Conservation (phyloP, 176 grass and related monocot genomes). For the Oryza longistaminata region DNA sequence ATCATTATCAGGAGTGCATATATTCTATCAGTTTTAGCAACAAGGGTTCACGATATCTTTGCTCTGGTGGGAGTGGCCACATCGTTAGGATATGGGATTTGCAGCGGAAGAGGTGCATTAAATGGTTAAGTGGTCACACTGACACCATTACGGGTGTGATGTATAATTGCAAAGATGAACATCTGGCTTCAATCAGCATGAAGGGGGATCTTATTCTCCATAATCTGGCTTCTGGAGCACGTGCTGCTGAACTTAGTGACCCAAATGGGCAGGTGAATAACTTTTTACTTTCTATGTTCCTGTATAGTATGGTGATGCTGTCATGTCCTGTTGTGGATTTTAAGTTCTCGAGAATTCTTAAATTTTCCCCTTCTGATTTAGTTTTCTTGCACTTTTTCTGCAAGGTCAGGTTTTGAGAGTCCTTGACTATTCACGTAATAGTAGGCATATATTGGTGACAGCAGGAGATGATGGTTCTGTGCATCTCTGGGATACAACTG, state of each 20-base stretch:
- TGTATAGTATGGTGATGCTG: background rate
- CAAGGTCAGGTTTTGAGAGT: conserved; percentile 85
- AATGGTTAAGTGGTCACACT: conserved; percentile 90
- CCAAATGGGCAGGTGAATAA: conserved; percentile 89
- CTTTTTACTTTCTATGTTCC: conserved; percentile 22
- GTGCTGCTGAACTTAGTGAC: conserved; percentile 90
- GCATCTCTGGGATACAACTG: conserved; percentile 98
- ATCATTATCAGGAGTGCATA: conserved; percentile 83
- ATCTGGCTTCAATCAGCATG: conserved; percentile 93
- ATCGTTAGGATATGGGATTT: conserved; percentile 98
- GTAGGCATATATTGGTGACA: conserved; percentile 82
- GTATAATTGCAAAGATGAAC: conserved; percentile 98
- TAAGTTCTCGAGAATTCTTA: conserved; percentile 28
- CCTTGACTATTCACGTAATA: conserved; percentile 89
- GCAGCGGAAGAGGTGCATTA: conserved; percentile 92
- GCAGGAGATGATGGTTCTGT: conserved; percentile 99
- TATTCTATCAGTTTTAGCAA: conserved; percentile 96
- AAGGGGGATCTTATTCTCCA: conserved; percentile 99
- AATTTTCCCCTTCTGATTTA: conserved; percentile 17
- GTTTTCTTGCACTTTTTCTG: conserved; percentile 42
- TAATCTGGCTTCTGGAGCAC: conserved; percentile 95
- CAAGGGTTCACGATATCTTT: conserved; percentile 95
- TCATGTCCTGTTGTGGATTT: background rate
- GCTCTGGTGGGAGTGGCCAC: conserved; percentile 91
- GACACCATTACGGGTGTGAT: conserved; percentile 92